Percentiles rank a stretch among this genome's conserved stretches.
These are phyloP conservation scores for Hypoxylon crocopeplum DNA, from an alignment of 495 filamentous ascomycete species.

Conservation along the genomic window DNA sequence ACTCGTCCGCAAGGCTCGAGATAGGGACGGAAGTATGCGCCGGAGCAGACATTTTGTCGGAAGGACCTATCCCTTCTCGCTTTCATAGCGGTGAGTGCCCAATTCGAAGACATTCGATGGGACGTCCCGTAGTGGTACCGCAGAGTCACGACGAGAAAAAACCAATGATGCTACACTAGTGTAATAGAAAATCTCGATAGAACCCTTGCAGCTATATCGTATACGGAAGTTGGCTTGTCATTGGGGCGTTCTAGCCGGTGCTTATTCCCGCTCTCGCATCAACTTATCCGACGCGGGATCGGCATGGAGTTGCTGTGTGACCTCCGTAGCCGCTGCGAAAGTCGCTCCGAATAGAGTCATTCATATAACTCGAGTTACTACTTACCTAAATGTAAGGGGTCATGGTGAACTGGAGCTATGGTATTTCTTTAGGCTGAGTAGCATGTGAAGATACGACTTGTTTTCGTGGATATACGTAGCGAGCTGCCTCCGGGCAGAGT, in stretches of 20 bases:
- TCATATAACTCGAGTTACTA: not conserved
- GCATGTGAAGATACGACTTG: not conserved
- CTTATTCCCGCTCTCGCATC: constrained; percentile 30
- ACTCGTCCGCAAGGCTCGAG: not conserved
- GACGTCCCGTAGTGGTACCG: constrained; percentile 2
- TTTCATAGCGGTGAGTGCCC: constrained; percentile 31
- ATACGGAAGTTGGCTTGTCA: not conserved
- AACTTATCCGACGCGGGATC: constrained; percentile 30
- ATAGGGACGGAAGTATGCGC: not conserved
- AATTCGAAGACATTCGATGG: constrained; percentile 1
- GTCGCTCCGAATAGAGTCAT: constrained; percentile 26
- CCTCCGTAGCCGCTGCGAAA: constrained; percentile 39
- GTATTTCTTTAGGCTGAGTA: not conserved
- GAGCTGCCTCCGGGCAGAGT: no score
- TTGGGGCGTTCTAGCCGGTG: not conserved
- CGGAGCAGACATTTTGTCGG: no score
- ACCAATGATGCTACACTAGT: constrained; percentile 13
- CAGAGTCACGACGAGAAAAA: not conserved
- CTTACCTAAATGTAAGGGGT: not conserved
- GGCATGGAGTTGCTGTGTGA: constrained; percentile 19
- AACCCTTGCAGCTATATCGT: not conserved
- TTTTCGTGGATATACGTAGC: not conserved
- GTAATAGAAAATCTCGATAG: constrained; percentile 12
- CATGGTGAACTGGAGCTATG: not conserved
- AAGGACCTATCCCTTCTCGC: not conserved